These are phyloP conservation scores for Blastobotrys petasosporus DNA, from an alignment of 1,139 yeast species.

Conservation along the genomic window DNA sequence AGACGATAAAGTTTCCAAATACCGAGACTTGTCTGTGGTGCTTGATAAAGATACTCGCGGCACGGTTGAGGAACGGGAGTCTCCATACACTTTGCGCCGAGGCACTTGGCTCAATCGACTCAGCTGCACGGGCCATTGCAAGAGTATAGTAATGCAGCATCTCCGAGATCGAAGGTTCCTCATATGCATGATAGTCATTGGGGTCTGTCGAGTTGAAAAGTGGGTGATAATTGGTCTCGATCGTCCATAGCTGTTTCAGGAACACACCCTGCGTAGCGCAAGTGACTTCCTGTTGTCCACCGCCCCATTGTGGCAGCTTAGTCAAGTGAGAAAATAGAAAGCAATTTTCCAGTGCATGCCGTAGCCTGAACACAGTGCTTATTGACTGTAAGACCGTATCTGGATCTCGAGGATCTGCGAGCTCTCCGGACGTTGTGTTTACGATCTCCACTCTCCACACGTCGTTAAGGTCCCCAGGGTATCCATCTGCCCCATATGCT, in stretches of 20 bases:
- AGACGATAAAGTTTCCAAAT: conserved; percentile 53
- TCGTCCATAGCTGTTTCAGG: conserved; percentile 56
- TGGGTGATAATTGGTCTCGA: conserved; percentile 60
- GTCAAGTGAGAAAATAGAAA: conserved; percentile 55
- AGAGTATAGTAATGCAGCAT: conserved; percentile 30
- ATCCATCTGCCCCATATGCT: conserved; percentile 47
- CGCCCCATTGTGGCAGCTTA: conserved; percentile 64
- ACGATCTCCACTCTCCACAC: conserved; percentile 27
- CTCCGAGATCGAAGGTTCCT: conserved; percentile 25
- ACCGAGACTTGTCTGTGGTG: conserved; percentile 45
- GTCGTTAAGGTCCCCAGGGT: conserved; percentile 30
- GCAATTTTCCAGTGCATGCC: conserved; percentile 57
- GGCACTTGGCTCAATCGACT: conserved; percentile 17
- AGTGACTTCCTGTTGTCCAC: conserved; percentile 65
- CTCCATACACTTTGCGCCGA: conserved; percentile 31
- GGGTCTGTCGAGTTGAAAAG: conserved; percentile 22
- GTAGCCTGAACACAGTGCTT: conserved; percentile 51
- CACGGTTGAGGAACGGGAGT: conserved; percentile 49
- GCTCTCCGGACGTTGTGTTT: background rate
- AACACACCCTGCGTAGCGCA: conserved; percentile 62
- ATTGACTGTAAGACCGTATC: conserved; percentile 41
- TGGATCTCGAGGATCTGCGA: conserved; percentile 12
- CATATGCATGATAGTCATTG: conserved; percentile 31
- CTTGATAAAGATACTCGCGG: conserved; percentile 47
- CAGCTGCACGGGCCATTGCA: conserved; percentile 17